Conservation (phyloP, 1,284 basidiomycete genomes). For the Naganishia liquefaciens region DNA sequence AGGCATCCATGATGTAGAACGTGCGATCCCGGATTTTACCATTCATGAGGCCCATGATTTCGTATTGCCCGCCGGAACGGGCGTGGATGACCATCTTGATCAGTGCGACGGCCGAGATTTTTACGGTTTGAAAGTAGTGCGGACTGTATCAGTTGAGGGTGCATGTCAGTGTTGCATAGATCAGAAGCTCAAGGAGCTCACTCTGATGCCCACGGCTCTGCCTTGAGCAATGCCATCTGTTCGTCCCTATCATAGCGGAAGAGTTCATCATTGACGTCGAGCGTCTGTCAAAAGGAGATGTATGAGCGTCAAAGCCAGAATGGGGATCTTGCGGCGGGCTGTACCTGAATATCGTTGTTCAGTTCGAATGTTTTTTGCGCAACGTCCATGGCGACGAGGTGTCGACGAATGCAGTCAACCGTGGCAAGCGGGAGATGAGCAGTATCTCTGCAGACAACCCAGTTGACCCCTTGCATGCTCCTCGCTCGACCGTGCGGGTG, state of each 20-base stretch:
- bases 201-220: constrained; percentile 86
- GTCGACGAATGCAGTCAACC: background rate
- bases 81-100: constrained; percentile 99
- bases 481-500: too few relatives aligned
- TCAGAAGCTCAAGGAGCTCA: constrained; percentile 49
- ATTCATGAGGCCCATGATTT: constrained; percentile 99
- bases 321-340: background rate
- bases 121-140: constrained; percentile 89
- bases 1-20: constrained; percentile 92
- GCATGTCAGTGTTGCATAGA: background rate
- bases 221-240: constrained; percentile 69
- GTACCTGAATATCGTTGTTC: constrained; percentile 67
- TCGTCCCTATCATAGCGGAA: constrained; percentile 75
- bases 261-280: constrained; percentile 65
- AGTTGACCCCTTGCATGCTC: background rate
- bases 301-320: background rate
- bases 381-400: constrained; percentile 37
- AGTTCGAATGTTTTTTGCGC: constrained; percentile 82
- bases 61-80: constrained; percentile 92
- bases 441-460: background rate
- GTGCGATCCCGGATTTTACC: constrained; percentile 86
- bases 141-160: constrained; percentile 59
- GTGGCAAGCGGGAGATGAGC: background rate
- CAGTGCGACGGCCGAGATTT: constrained; percentile 89
- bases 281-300: constrained; percentile 32